phyloP scores from a whole-genome alignment of 306 rosid genomes.

The Quercus aquifolioides region DNA sequence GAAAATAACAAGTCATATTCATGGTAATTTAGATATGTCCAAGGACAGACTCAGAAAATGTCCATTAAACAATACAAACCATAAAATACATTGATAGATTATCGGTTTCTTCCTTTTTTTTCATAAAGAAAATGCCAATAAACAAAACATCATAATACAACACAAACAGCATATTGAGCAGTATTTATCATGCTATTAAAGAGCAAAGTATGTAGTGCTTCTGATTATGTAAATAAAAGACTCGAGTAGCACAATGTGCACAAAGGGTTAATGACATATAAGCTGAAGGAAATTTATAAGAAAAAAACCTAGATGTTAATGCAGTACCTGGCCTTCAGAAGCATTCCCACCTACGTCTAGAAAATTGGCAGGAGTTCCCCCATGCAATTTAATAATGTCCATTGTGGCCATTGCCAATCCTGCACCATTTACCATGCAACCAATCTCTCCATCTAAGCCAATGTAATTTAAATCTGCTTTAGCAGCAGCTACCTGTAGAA shows the following conservation, averaged over 20 bases:
- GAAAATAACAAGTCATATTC: background rate
- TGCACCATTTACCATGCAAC: slow-evolving; percentile 99
- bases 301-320: background rate
- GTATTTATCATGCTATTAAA: background rate
- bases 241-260: background rate
- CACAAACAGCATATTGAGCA: background rate
- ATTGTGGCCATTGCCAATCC: slow-evolving; percentile 99
- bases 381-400: slow-evolving; percentile 95
- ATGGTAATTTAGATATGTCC: background rate
- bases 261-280: slow-evolving; percentile 1
- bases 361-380: slow-evolving; percentile 99
- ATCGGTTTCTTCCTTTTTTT: no score
- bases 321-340: slow-evolving; percentile 90
- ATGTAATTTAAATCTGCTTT: slow-evolving; percentile 93
- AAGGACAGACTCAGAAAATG: background rate
- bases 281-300: slow-evolving; percentile 9
- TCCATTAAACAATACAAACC: background rate
- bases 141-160: background rate
- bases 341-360: slow-evolving; percentile 98
- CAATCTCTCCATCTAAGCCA: slow-evolving; percentile 98
- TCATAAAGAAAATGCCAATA: no score
- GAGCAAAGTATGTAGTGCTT: background rate
- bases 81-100: no score
- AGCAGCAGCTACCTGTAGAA: slow-evolving; percentile 82
- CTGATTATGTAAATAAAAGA: background rate